Evolutionary conservation across 768 basidiomycete genomes (phyloP).

Genomic region (Mycena albidolilacea): DNA sequence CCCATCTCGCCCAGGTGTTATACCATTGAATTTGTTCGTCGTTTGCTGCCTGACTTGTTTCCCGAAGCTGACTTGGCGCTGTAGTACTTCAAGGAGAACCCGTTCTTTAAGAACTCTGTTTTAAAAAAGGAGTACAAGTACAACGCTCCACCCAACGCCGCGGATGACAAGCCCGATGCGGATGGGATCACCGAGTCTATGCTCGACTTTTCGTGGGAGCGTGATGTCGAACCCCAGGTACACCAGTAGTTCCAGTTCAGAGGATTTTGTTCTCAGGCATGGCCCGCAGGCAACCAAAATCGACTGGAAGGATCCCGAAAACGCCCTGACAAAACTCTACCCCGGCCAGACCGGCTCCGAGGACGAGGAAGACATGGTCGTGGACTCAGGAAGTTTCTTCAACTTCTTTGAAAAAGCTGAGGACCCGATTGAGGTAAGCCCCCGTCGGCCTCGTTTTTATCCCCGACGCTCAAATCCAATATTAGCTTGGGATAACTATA

Average conservation of each 20-base stretch:
- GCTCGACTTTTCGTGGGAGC: slow-evolving; percentile 87
- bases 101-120: slow-evolving; percentile 82
- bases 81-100: slow-evolving; percentile 90
- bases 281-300: slow-evolving; percentile 71
- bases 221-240: slow-evolving; percentile 79
- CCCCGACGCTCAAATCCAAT: slow-evolving; percentile 7
- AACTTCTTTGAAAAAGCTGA: slow-evolving; percentile 82
- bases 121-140: slow-evolving; percentile 90
- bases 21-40: slow-evolving; percentile 90
- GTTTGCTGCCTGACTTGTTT: slow-evolving; percentile 12
- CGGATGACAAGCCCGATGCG: slow-evolving; percentile 72
- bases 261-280: not conserved
- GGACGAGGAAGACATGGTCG: slow-evolving; percentile 69
- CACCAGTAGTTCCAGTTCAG: slow-evolving; percentile 37
- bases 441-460: slow-evolving; percentile 14
- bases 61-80: slow-evolving; percentile 4
- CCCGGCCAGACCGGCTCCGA: slow-evolving; percentile 76
- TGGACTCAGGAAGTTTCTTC: slow-evolving; percentile 89
- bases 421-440: slow-evolving; percentile 78
- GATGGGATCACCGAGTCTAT: slow-evolving; percentile 85
- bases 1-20: slow-evolving; percentile 71
- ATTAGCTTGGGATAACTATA: slow-evolving; percentile 78
- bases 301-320: slow-evolving; percentile 84
- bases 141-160: slow-evolving; percentile 66
- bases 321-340: slow-evolving; percentile 85